These are phyloP conservation scores for Fusarium xyrophilum DNA, from an alignment of 2,329 filamentous ascomycete genomes.

Conservation along the genomic window DNA sequence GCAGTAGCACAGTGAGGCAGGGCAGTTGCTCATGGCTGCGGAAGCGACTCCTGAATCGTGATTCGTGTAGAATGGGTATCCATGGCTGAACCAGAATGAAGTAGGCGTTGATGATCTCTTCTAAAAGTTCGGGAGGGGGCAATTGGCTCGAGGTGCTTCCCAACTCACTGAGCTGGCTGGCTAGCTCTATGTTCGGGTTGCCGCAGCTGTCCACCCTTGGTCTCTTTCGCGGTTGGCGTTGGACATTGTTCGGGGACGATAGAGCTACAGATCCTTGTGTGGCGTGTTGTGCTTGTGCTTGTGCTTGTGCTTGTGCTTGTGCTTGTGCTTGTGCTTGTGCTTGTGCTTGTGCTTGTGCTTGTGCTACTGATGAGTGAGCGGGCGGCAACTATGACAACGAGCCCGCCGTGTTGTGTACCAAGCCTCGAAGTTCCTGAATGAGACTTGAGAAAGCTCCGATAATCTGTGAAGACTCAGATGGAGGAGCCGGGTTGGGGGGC, in stretches of 20 bases:
- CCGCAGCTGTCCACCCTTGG: conserved; percentile 34
- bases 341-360: too few relatives aligned
- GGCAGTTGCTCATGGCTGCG: conserved; percentile 30
- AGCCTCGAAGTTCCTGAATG: conserved; percentile 25
- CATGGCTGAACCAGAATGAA: conserved; percentile 34
- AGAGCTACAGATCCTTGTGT: neutral
- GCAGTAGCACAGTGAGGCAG: conserved; percentile 14
- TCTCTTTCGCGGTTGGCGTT: conserved; percentile 21
- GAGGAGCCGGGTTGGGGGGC: neutral
- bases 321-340: too few relatives aligned
- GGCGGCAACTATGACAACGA: neutral
- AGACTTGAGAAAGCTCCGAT: conserved; percentile 26
- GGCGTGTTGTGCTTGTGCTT: neutral
- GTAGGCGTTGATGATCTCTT: conserved; percentile 34
- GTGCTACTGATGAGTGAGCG: neutral
- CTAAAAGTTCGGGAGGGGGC: conserved; percentile 25
- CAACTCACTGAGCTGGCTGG: conserved; percentile 24
- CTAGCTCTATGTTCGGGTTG: conserved; percentile 34
- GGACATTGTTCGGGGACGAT: neutral
- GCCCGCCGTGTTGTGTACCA: conserved; percentile 1
- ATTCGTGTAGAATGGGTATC: conserved; percentile 35
- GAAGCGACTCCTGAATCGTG: conserved; percentile 30
- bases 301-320: too few relatives aligned
- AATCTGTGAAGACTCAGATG: conserved; percentile 18
- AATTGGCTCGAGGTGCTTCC: conserved; percentile 8